Conservation (phyloP, 2,329 filamentous ascomycete genomes). For the Cryphonectria carpinicola region DNA sequence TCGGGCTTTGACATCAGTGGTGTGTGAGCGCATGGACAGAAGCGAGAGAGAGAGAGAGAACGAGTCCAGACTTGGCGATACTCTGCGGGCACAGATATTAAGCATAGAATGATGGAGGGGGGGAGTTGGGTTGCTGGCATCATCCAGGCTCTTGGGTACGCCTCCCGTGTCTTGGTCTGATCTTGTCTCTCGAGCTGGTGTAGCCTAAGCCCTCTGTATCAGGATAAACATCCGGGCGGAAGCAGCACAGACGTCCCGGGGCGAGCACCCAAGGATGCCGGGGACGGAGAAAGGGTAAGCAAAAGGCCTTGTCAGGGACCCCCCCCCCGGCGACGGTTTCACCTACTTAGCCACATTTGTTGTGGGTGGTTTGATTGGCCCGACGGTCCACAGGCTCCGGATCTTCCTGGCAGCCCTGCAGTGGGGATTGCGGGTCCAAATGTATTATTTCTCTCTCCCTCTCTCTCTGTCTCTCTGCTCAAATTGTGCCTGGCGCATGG, state of each 20-base stretch:
- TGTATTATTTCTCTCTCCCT: background rate
- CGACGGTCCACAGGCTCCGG: background rate
- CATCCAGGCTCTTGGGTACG: background rate
- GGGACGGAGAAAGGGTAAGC: background rate
- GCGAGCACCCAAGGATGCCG: background rate
- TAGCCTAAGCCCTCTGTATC: background rate
- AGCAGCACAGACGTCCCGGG: slow-evolving; percentile 9
- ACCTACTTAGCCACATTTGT: background rate
- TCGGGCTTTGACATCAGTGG: background rate
- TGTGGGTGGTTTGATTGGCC: slow-evolving; percentile 3
- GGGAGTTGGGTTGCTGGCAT: background rate
- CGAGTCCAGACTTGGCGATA: background rate
- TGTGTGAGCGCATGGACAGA: background rate
- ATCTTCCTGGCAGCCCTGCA: slow-evolving; percentile 7
- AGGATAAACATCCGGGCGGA: background rate
- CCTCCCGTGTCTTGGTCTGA: background rate
- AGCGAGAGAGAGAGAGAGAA: no score
- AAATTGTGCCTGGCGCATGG: background rate
- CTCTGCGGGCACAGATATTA: background rate
- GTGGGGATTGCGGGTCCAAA: background rate
- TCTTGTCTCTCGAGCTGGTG: background rate
- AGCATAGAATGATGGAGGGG: background rate
- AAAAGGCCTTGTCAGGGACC: background rate
- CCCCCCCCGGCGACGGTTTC: background rate
- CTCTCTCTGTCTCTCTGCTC: no score